Evolutionary conservation across 73 alveolate genomes (phyloP), one percentile per base, ranked within the genome.

Genomic region (Strombidium stylifer): DNA sequence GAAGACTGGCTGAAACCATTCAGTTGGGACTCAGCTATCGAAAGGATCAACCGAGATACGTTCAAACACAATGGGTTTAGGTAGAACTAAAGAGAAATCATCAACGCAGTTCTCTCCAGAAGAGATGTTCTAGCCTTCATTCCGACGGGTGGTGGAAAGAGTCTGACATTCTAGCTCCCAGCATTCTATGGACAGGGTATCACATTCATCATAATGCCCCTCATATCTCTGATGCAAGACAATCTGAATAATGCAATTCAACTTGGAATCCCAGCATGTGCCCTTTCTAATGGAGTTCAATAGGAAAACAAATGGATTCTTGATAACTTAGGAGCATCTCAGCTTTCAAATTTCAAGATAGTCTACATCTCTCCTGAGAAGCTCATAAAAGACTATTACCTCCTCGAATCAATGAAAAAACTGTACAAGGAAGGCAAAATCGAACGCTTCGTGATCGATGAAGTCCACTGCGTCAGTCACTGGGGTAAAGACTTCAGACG

Each of bases 401-500:
- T 83, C 31, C 27, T 18, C 14, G 67, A 37, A 24, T 19, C 60
- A 5, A 46, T 82, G 15, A 64, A 30, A 19, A 42, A 62, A 35
- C 61, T 87, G 28, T 69, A 76, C 50, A 36, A 20, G 18, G 59
- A 51, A 15, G 74, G 74, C 10, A 34, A 49, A 30, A 50, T 87
- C 20, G 85, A 64, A 0, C 78, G 99, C 57, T 92, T 96, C 64
- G 99, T 95, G 26, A 91, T 97, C 12, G 99, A 97, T 86, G 99
- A 97, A 62, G 99, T 97, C 6, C 99, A 97, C 82, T 97, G 99
- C 69, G 99, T 97, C 0, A 82, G 97, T 51, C 95, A 95, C 59
- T 97, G 99, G 99, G 99, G 99, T 0, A 74, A 94, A 67, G 99
- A 97, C 42, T 97, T 97, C 72, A 80, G 99, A 45, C 57, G 88